Evolutionary conservation across 257 asterid genomes (phyloP).

Genomic region (Hygrophila difformis): DNA sequence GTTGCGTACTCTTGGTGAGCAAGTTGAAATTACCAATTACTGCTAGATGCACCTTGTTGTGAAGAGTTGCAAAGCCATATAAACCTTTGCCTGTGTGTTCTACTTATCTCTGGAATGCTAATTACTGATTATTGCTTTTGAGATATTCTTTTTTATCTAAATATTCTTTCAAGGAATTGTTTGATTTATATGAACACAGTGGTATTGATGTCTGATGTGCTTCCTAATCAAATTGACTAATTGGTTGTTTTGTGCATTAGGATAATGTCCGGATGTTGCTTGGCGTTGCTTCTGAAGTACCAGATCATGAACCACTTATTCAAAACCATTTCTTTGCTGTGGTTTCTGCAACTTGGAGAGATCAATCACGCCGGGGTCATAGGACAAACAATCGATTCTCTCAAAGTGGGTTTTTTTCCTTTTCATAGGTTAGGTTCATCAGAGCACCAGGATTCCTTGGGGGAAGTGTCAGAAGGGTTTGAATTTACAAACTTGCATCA

Average conservation of each 20-base stretch:
- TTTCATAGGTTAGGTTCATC: constrained; percentile 26
- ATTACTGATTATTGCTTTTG: no score
- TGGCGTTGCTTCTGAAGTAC: constrained; percentile 52
- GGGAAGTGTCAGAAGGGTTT: constrained; percentile 28
- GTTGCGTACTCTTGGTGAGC: no score
- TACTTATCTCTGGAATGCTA: no score
- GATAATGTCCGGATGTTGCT: constrained; percentile 68
- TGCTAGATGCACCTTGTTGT: no score
- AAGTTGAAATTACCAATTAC: no score
- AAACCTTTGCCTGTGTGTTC: no score
- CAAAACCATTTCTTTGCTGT: constrained; percentile 73
- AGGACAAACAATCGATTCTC: constrained; percentile 20
- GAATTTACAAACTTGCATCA: constrained; percentile 49
- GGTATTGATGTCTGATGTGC: no score
- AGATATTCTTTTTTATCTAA: no score
- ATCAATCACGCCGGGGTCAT: constrained; percentile 23
- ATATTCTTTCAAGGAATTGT: no score
- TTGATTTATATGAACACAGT: no score
- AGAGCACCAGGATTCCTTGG: constrained; percentile 18
- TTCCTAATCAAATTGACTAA: not conserved
- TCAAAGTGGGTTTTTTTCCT: constrained; percentile 42
- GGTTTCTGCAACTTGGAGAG: constrained; percentile 70
- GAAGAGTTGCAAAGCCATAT: no score
- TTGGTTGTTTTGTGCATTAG: constrained; percentile 28
- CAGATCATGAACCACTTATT: constrained; percentile 74